Evolutionary conservation across 768 basidiomycete genomes (phyloP).

Genomic region (Crucibulum laeve): DNA sequence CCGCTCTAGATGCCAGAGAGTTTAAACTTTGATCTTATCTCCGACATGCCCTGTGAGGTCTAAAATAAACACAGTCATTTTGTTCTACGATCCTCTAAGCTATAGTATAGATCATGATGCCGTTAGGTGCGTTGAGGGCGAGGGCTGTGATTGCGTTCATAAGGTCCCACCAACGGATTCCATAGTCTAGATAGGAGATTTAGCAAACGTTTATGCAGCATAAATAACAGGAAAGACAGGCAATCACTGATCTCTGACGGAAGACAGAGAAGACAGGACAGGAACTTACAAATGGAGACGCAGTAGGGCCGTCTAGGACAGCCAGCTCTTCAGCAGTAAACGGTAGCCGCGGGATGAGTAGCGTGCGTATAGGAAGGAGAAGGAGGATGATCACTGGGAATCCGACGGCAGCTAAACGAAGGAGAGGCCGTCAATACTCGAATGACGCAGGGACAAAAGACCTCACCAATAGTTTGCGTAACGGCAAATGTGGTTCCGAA

Average conservation of each 20-base stretch:
- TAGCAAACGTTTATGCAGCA: neutral
- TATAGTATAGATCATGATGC: no score
- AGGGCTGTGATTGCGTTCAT: conserved; percentile 1
- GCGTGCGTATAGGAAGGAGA: conserved; percentile 71
- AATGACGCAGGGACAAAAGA: conserved; percentile 25
- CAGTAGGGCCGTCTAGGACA: conserved; percentile 87
- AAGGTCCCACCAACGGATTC: conserved; percentile 19
- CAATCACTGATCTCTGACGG: neutral
- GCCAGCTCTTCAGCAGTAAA: conserved; percentile 77
- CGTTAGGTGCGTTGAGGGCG: no score
- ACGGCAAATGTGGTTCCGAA: conserved; percentile 90
- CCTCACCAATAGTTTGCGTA: conserved; percentile 81
- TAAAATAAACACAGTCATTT: no score
- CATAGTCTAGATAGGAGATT: conserved; percentile 14
- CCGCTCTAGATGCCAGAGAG: no score
- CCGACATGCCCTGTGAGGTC: no score
- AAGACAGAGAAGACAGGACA: neutral
- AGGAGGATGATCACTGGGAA: conserved; percentile 88
- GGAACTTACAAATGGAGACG: conserved; percentile 72
- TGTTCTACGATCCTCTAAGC: no score
- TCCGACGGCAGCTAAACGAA: conserved; percentile 74
- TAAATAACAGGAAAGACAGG: neutral
- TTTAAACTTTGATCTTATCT: no score
- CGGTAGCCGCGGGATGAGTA: conserved; percentile 67
- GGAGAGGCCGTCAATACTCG: conserved; percentile 10